Conservation (phyloP, 2,329 filamentous ascomycete genomes). For the Pseudopithomyces maydicus region DNA sequence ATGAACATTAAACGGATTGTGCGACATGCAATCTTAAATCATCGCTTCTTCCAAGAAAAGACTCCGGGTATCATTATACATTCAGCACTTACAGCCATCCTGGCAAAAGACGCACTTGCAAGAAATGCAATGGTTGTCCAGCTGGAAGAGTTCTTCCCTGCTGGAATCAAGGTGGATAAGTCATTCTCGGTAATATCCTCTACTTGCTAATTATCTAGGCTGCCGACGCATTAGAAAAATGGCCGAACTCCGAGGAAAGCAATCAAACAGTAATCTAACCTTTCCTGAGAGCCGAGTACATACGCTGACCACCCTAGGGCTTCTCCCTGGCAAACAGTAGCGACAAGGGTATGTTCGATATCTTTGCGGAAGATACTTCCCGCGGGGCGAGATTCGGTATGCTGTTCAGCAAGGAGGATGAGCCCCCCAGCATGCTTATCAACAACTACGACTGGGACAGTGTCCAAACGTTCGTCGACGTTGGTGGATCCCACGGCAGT, state of each 20-base stretch:
- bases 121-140: background rate
- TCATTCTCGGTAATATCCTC: too few relatives aligned
- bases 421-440: background rate
- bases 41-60: background rate
- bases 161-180: background rate
- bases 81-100: background rate
- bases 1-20: background rate
- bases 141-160: background rate
- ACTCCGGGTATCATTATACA: background rate
- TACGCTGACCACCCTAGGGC: background rate
- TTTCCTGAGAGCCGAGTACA: background rate
- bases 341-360: background rate
- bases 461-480: constrained; percentile 5
- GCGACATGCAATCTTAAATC: background rate
- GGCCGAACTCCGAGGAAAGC: constrained; percentile 1
- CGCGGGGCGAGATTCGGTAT: background rate
- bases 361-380: background rate
- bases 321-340: background rate
- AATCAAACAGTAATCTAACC: background rate
- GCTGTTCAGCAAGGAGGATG: background rate
- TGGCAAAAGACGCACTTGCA: background rate
- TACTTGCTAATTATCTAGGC: background rate
- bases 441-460: constrained; percentile 4
- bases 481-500: constrained; percentile 11
- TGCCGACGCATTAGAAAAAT: background rate